A percentile compares a stretch with the other conserved stretches of the same genome.
phyloP scores from a whole-genome alignment of 1,284 basidiomycete genomes.

The Prillingera fragicola region DNA sequence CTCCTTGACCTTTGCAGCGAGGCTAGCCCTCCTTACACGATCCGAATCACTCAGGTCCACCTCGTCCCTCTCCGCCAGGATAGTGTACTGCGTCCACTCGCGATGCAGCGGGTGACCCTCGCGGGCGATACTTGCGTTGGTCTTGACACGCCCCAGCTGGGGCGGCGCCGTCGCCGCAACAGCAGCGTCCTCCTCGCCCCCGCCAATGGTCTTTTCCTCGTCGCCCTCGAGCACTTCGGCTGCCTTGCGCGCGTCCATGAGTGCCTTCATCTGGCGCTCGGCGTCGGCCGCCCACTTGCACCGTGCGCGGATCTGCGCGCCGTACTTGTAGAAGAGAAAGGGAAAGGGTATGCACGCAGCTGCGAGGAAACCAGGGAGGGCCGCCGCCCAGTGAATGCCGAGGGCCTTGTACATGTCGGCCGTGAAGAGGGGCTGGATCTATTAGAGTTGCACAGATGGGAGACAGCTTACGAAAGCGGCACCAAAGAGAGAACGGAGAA shows the following conservation, averaged over 20 bases:
- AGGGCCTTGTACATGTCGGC: slow-evolving; percentile 56
- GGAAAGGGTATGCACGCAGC: slow-evolving; percentile 56
- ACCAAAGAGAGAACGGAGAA: slow-evolving; percentile 61
- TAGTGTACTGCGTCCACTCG: slow-evolving; percentile 31
- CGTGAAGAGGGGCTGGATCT: slow-evolving; percentile 55
- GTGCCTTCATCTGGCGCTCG: slow-evolving; percentile 30
- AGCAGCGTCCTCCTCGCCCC: slow-evolving; percentile 5
- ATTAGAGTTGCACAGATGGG: background rate
- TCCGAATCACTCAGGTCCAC: slow-evolving; percentile 36
- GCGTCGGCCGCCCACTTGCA: slow-evolving; percentile 49
- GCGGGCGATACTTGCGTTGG: background rate
- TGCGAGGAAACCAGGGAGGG: slow-evolving; percentile 58
- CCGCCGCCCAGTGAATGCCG: slow-evolving; percentile 62
- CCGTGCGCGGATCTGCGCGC: slow-evolving; percentile 55
- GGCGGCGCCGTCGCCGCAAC: background rate
- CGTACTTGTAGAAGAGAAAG: slow-evolving; percentile 37
- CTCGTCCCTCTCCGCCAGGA: slow-evolving; percentile 36
- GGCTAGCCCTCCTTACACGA: too few relatives aligned
- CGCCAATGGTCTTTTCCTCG: slow-evolving; percentile 13
- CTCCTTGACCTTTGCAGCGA: too few relatives aligned
- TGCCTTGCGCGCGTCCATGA: slow-evolving; percentile 23
- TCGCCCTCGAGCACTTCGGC: slow-evolving; percentile 5
- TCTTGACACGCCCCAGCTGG: slow-evolving; percentile 4
- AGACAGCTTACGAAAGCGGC: slow-evolving; percentile 55
- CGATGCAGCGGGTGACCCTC: slow-evolving; percentile 16